Conservation (phyloP, 148 eudicot species). For the Chenopodium berlandieri region DNA sequence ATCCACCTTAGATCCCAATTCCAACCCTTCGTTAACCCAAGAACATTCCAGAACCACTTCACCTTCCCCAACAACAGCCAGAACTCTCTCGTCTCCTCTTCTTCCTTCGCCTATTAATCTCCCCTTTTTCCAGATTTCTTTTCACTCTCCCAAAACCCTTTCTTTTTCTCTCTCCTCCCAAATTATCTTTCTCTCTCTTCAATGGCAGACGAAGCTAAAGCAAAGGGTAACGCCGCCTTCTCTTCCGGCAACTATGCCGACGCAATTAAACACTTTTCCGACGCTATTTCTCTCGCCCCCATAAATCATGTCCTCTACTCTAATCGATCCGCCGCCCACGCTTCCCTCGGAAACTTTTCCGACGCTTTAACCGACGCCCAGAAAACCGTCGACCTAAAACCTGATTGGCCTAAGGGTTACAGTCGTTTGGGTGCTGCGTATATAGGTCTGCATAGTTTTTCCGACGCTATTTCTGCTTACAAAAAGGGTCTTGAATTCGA, state of each 20-base stretch:
- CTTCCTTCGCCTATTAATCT: background rate
- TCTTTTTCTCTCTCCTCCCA: background rate
- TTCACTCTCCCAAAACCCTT: no score
- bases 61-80: background rate
- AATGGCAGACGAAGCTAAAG: slow-evolving; percentile 96
- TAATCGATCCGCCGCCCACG: slow-evolving; percentile 84
- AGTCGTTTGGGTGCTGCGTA: slow-evolving; percentile 81
- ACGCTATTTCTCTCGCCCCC: slow-evolving; percentile 68
- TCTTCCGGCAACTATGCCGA: slow-evolving; percentile 62
- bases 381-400: slow-evolving; percentile 77
- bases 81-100: slow-evolving; percentile 17
- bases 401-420: slow-evolving; percentile 80
- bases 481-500: slow-evolving; percentile 76
- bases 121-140: background rate
- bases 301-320: slow-evolving; percentile 88
- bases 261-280: slow-evolving; percentile 77
- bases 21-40: background rate
- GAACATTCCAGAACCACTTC: slow-evolving; percentile 20
- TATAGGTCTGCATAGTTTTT: slow-evolving; percentile 42
- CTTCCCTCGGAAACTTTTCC: slow-evolving; percentile 57
- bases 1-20: no score
- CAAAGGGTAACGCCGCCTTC: slow-evolving; percentile 93
- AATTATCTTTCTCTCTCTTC: background rate
- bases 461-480: slow-evolving; percentile 61
- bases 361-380: slow-evolving; percentile 72